Conservation (phyloP, 1,284 basidiomycete genomes). For the Leccinum griseonigrum region DNA sequence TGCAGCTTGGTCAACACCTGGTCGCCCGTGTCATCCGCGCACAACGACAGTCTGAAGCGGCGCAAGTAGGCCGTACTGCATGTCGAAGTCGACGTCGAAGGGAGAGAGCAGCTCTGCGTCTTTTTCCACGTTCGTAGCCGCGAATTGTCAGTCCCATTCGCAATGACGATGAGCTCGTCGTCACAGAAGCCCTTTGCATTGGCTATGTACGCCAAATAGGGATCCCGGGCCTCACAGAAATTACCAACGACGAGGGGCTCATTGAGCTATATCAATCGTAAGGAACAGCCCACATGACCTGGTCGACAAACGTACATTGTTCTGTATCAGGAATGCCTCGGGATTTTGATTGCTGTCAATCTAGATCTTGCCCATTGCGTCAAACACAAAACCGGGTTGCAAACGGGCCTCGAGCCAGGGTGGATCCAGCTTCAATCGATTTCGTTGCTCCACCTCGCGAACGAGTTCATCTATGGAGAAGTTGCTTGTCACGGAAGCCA, state of each 20-base stretch:
- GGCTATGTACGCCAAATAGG: constrained; percentile 98
- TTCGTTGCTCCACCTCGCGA: too few species aligned
- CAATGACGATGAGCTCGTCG: constrained; percentile 95
- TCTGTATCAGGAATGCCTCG: constrained; percentile 33
- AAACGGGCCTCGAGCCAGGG: too few species aligned
- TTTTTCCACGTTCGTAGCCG: constrained; percentile 11
- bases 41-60: constrained; percentile 85
- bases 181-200: constrained; percentile 99
- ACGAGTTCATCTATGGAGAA: too few species aligned
- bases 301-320: constrained; percentile 65
- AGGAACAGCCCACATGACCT: background rate
- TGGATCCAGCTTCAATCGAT: too few species aligned
- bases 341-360: too few species aligned
- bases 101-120: constrained; percentile 34
- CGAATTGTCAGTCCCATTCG: constrained; percentile 48
- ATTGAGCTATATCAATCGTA: constrained; percentile 61
- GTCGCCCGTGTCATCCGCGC: constrained; percentile 90
- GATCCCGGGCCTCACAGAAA: constrained; percentile 99
- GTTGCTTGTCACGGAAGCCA: too few species aligned
- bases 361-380: too few species aligned
- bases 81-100: constrained; percentile 60
- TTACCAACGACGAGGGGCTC: constrained; percentile 97
- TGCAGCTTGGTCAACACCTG: constrained; percentile 83
- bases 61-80: constrained; percentile 78
- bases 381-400: too few species aligned